These are phyloP conservation scores for Bipolaris zeicola DNA, from an alignment of 2,329 filamentous ascomycete species.

Conservation along the genomic window DNA sequence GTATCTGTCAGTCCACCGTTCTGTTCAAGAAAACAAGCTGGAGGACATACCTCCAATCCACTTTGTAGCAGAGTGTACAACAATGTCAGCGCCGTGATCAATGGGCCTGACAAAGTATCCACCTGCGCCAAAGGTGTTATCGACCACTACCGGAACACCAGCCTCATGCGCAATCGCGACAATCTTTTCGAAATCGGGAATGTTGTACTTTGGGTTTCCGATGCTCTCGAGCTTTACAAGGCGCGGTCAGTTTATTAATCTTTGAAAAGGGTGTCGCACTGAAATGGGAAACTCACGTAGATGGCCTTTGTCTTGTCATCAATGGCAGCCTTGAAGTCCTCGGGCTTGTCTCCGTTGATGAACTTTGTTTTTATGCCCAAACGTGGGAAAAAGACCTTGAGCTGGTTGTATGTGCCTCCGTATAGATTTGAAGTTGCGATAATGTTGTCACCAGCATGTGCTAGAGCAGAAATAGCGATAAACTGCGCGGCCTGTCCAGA, in stretches of 20 bases:
- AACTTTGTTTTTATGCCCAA: slow-evolving; percentile 89
- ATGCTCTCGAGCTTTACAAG: slow-evolving; percentile 70
- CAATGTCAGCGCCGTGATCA: slow-evolving; percentile 88
- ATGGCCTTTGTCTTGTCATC: slow-evolving; percentile 93
- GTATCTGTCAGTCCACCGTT: neutral
- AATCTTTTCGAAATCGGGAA: slow-evolving; percentile 89
- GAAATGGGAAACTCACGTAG: slow-evolving; percentile 60
- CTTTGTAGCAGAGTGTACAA: slow-evolving; percentile 93
- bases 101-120: slow-evolving; percentile 88
- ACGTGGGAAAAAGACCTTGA: slow-evolving; percentile 89
- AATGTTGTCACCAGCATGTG: slow-evolving; percentile 89
- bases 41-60: slow-evolving; percentile 77
- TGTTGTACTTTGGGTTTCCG: slow-evolving; percentile 91
- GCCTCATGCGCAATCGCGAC: slow-evolving; percentile 76
- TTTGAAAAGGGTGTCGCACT: no score
- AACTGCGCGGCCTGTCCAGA: slow-evolving; percentile 93
- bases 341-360: slow-evolving; percentile 76
- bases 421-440: slow-evolving; percentile 85
- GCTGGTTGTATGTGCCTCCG: slow-evolving; percentile 95
- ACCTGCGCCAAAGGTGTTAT: slow-evolving; percentile 95
- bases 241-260: no score
- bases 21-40: neutral
- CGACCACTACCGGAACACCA: slow-evolving; percentile 64
- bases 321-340: slow-evolving; percentile 80
- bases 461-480: slow-evolving; percentile 84